Evolutionary conservation across 2,329 filamentous ascomycete genomes (phyloP).

Genomic region (Cladorrhinum sp.): DNA sequence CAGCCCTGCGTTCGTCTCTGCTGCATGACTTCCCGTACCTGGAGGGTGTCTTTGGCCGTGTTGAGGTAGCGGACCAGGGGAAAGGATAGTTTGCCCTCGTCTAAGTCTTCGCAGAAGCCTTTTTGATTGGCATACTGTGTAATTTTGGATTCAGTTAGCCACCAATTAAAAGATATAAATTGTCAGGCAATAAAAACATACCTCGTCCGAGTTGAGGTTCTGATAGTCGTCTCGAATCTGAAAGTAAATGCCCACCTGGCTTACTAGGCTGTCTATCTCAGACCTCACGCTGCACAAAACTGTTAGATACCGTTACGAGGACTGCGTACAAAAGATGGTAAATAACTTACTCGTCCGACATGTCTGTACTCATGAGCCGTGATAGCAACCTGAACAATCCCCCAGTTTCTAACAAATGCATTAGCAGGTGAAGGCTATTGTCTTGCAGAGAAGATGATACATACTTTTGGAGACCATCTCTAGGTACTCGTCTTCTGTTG

Average conservation of each 20-base stretch:
- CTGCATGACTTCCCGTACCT: neutral
- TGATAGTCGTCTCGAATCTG: slow-evolving; percentile 14
- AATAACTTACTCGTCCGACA: neutral
- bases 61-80: slow-evolving; percentile 29
- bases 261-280: neutral
- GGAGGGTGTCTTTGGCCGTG: neutral
- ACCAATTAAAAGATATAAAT: too few relatives aligned
- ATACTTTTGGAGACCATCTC: slow-evolving; percentile 12
- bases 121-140: slow-evolving; percentile 36
- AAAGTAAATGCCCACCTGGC: slow-evolving; percentile 7
- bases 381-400: slow-evolving; percentile 9
- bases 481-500: slow-evolving; percentile 10
- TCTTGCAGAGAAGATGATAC: neutral
- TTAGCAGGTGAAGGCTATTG: neutral
- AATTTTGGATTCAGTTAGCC: neutral
- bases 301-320: neutral
- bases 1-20: neutral
- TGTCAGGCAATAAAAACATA: neutral
- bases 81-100: slow-evolving; percentile 42
- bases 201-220: slow-evolving; percentile 10
- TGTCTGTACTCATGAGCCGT: slow-evolving; percentile 3
- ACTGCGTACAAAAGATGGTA: neutral
- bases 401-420: neutral
- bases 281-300: neutral
- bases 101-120: slow-evolving; percentile 41